Evolutionary conservation across 2,329 filamentous ascomycete species (phyloP).

Genomic region (Byssochlamys sp.): DNA sequence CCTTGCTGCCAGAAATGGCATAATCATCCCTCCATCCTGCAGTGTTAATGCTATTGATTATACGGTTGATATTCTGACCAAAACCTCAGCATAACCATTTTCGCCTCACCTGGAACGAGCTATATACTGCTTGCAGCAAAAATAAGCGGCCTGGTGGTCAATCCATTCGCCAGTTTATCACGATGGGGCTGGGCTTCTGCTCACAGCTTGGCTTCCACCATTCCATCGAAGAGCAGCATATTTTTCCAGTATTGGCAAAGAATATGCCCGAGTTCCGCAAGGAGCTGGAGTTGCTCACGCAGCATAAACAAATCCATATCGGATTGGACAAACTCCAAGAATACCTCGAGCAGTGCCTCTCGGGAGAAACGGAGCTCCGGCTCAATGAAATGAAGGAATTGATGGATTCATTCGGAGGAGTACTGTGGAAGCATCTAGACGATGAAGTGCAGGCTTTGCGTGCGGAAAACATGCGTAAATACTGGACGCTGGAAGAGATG

Average conservation of each 20-base stretch:
- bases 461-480: slow-evolving; percentile 78
- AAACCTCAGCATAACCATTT: slow-evolving; percentile 62
- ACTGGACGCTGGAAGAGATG: slow-evolving; percentile 72
- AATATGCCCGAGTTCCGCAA: slow-evolving; percentile 69
- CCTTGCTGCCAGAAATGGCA: background rate
- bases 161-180: slow-evolving; percentile 60
- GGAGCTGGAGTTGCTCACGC: slow-evolving; percentile 57
- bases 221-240: slow-evolving; percentile 67
- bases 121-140: slow-evolving; percentile 56
- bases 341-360: slow-evolving; percentile 55
- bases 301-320: slow-evolving; percentile 70
- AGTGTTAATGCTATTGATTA: too few relatives aligned
- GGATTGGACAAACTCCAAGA: slow-evolving; percentile 59
- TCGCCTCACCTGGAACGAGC: slow-evolving; percentile 60
- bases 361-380: slow-evolving; percentile 52
- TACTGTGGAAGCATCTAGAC: slow-evolving; percentile 74
- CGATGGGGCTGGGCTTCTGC: slow-evolving; percentile 59
- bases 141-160: slow-evolving; percentile 53
- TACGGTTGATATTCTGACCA: background rate
- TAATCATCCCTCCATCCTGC: background rate
- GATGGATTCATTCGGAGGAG: slow-evolving; percentile 68
- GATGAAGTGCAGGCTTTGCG: slow-evolving; percentile 70
- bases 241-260: slow-evolving; percentile 68
- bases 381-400: slow-evolving; percentile 54
- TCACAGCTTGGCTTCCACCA: slow-evolving; percentile 67